These are phyloP conservation scores for Lumnitzera littorea DNA, from an alignment of 345 rosid species.

Conservation along the genomic window DNA sequence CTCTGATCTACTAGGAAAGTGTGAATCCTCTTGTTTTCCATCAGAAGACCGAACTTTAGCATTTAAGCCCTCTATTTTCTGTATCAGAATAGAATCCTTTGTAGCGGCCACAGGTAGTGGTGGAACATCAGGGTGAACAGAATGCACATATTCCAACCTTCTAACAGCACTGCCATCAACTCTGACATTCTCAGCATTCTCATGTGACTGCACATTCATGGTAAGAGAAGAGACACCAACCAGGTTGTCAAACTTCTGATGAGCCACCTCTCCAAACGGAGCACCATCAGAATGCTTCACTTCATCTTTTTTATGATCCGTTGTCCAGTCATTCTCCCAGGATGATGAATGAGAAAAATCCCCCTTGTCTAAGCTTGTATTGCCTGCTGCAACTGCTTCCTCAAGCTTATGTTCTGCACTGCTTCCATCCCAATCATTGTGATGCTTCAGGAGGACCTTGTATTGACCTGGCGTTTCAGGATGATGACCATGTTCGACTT, in stretches of 20 bases:
- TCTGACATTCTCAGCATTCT: slow-evolving; percentile 20
- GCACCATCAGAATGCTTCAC: slow-evolving; percentile 26
- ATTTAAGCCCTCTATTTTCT: slow-evolving; percentile 86
- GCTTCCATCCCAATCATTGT: slow-evolving; percentile 53
- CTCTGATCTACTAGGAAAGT: slow-evolving; percentile 29
- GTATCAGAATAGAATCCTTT: slow-evolving; percentile 60
- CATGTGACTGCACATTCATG: slow-evolving; percentile 27
- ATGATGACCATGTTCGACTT: slow-evolving; percentile 46
- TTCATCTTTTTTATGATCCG: slow-evolving; percentile 22
- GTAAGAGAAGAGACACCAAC: slow-evolving; percentile 19
- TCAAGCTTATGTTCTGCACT: slow-evolving; percentile 48
- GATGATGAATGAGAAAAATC: slow-evolving; percentile 29
- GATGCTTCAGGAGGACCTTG: slow-evolving; percentile 75
- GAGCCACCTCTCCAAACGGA: slow-evolving; percentile 23
- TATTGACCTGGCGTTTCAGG: slow-evolving; percentile 49
- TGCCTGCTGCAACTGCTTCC: slow-evolving; percentile 22
- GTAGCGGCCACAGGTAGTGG: slow-evolving; percentile 12
- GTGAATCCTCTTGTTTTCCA: slow-evolving; percentile 34
- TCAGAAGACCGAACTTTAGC: slow-evolving; percentile 62
- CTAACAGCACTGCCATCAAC: slow-evolving; percentile 24
- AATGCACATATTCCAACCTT: slow-evolving; percentile 22
- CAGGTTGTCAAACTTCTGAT: slow-evolving; percentile 19
- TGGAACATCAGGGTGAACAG: slow-evolving; percentile 19
- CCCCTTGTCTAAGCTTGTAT: slow-evolving; percentile 29
- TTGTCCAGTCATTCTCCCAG: slow-evolving; percentile 40